These are phyloP conservation scores for Fennellomyces sp. DNA, from an alignment of 371 early-diverging fungal species.

Conservation along the genomic window DNA sequence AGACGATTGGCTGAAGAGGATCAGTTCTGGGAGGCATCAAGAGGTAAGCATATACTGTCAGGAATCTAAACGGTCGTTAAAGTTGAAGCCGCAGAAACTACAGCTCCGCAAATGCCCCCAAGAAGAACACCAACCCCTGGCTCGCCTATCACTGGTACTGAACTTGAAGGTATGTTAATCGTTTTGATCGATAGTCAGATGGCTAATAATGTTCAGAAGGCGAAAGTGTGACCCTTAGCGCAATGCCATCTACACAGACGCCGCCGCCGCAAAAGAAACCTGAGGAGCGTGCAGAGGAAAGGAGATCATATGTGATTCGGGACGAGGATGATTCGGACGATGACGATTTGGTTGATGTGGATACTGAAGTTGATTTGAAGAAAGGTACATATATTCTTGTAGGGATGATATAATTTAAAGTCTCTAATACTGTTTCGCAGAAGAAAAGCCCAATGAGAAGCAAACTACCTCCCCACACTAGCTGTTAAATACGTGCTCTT, in stretches of 20 bases:
- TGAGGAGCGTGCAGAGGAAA: slow-evolving; percentile 11
- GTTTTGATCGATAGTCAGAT: no score
- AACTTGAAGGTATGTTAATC: slow-evolving; percentile 7
- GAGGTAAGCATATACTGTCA: neutral
- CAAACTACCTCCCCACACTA: neutral
- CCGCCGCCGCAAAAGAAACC: slow-evolving; percentile 22
- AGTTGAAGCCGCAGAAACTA: neutral
- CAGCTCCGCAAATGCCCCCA: slow-evolving; percentile 3
- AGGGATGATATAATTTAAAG: neutral
- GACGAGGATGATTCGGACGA: slow-evolving; percentile 32
- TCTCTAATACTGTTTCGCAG: neutral
- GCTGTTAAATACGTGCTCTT: neutral
- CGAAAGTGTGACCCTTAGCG: slow-evolving; percentile 13
- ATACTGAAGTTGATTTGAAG: slow-evolving; percentile 16
- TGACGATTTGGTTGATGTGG: slow-evolving; percentile 27
- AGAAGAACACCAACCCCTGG: slow-evolving; percentile 1
- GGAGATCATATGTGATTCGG: slow-evolving; percentile 27
- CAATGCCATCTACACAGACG: slow-evolving; percentile 6
- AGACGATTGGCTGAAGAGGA: slow-evolving; percentile 40
- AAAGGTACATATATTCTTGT: neutral
- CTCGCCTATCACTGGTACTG: neutral
- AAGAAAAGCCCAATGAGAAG: neutral
- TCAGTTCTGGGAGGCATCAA: slow-evolving; percentile 11
- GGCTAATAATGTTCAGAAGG: neutral
- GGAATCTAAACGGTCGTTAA: neutral